Evolutionary conservation across 768 basidiomycete genomes (phyloP).

Genomic region (Russula sp.): DNA sequence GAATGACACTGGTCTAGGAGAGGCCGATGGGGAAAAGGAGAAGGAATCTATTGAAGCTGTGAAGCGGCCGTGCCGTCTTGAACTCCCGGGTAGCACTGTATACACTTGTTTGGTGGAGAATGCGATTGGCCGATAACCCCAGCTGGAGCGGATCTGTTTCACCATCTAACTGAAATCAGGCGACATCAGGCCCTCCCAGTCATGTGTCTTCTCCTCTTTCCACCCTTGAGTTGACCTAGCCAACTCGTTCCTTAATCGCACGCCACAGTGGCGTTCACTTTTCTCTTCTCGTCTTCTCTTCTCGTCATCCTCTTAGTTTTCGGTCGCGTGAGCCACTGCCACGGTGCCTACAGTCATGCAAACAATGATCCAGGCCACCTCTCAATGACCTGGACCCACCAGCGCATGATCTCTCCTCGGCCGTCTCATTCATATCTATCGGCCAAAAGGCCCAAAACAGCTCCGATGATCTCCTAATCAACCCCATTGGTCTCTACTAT

Average conservation of each 20-base stretch:
- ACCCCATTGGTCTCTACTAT: background rate
- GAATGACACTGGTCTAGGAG: conserved; percentile 3
- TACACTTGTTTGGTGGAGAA: background rate
- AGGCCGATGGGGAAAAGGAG: background rate
- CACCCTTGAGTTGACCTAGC: no score
- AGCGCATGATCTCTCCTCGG: background rate
- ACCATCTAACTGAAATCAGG: background rate
- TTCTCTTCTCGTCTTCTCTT: background rate
- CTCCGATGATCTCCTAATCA: background rate
- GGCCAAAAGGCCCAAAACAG: no score
- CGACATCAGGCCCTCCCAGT: background rate
- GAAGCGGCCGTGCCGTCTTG: background rate
- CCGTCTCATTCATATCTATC: background rate
- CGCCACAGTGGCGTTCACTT: conserved; percentile 3
- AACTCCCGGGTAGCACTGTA: background rate
- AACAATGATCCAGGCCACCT: background rate
- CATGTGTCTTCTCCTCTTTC: no score
- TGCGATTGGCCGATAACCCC: conserved; percentile 21
- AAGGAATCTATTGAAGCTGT: background rate
- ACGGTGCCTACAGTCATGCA: background rate
- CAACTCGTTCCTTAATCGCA: background rate
- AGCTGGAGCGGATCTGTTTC: background rate
- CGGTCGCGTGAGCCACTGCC: conserved; percentile 1
- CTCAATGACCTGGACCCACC: background rate
- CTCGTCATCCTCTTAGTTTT: background rate